Base-by-base conservation (phyloP, 805 yeast genomes). In the Grigorovia humatica region DNA sequence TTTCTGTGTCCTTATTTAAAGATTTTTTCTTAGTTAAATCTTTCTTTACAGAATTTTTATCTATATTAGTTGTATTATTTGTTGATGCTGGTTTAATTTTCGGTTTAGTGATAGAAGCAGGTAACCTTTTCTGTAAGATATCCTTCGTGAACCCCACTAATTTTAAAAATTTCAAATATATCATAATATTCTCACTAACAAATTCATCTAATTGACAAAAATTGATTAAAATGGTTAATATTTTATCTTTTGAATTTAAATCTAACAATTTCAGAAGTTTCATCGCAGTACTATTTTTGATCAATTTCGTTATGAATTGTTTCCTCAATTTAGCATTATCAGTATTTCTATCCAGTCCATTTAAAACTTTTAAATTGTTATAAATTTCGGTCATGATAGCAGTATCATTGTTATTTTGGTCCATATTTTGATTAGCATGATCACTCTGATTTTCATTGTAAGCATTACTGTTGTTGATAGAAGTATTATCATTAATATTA, bases 181-280 rank as follows among this genome's bases (percentile, higher is more conserved):
- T 52, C 44, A 56, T 54, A 35, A 62, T 53, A 51, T 64, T 65
- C 17, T 59, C 64, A 17, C 48, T 48, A 44, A 57, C 51, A 7
- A 60, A 55, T 20, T 63, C 55, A 55, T 65, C 69, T 23, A 61
- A 47, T 15, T 57, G 43, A 46, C 66, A 59, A 44, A 65, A 48
- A 35, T 61, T 59, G 1, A 55, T 53, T 40, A 65, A 52, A 5
- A 56, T 56, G 15, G 56, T 52, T 27, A 64, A 48, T 7, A 63
- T 45, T 32, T 46, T 40, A 44, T 49, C 47, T 13, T 46, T 43
- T 19, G 32, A 2, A 23, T 44, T 30, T 32, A 44, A 11, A 43
- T 48, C 50, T 15, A 54, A 44, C 15, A 38, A 38, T 46, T 56
- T 57, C 32, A 44, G 42, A 27, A 56, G 30, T 35, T 48, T 38